phyloP scores from a whole-genome alignment of 768 basidiomycete species.

The Mycena olivaceomarginata region DNA sequence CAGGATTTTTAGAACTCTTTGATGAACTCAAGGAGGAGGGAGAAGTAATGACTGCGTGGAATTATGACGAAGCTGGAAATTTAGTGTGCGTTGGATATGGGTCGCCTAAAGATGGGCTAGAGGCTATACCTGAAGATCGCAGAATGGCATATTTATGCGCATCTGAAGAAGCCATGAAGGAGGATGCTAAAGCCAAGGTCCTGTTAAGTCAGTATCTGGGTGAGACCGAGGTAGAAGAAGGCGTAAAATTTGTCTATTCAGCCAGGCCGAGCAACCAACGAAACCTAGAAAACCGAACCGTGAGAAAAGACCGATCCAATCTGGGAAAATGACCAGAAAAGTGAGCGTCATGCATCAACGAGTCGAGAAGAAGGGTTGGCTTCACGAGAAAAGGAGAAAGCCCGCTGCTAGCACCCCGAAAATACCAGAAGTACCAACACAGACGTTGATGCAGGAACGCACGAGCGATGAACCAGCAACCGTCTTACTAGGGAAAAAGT shows the following conservation, averaged over 20 bases:
- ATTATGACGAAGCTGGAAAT: neutral
- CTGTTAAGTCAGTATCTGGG: neutral
- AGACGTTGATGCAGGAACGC: neutral
- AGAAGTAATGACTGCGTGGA: slow-evolving; percentile 10
- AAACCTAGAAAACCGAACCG: neutral
- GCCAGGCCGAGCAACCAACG: neutral
- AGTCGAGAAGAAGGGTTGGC: no score
- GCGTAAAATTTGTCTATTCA: neutral
- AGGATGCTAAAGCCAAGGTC: neutral
- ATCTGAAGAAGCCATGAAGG: neutral
- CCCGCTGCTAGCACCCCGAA: no score
- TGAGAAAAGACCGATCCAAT: neutral
- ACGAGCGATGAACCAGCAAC: no score
- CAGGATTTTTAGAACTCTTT: slow-evolving; percentile 15
- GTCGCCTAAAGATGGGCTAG: neutral
- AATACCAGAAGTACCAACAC: neutral
- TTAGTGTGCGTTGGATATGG: neutral
- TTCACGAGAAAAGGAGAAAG: no score
- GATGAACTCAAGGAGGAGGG: neutral
- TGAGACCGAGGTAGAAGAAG: neutral
- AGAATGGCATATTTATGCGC: slow-evolving; percentile 3
- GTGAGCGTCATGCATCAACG: no score
- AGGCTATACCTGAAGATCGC: neutral
- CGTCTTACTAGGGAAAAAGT: no score
- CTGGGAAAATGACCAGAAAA: no score